Evolutionary conservation across 345 rosid species (phyloP).

Genomic region (Zanthoxylum bungeanum): DNA sequence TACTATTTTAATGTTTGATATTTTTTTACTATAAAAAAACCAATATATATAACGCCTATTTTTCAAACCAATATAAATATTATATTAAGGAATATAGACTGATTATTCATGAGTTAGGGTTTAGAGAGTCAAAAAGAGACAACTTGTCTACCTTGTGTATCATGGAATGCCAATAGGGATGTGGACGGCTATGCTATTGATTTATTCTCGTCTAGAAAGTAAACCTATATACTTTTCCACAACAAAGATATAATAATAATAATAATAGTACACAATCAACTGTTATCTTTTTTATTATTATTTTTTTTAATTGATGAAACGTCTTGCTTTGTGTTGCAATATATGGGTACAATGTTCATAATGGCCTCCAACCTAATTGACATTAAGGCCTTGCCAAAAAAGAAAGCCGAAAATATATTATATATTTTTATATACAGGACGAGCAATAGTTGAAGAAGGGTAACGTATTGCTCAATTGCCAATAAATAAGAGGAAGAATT

Average conservation of each 20-base stretch:
- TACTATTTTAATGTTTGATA: no score
- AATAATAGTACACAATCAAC: not conserved
- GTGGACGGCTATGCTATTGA: not conserved
- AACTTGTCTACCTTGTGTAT: not conserved
- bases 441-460: not conserved
- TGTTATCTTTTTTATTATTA: no score
- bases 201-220: not conserved
- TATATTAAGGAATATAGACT: not conserved
- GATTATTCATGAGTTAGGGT: not conserved
- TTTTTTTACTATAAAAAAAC: no score
- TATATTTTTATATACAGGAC: no score
- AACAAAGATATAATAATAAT: not conserved
- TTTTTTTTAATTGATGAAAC: not conserved
- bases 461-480: not conserved
- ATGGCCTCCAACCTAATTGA: not conserved
- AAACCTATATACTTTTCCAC: not conserved
- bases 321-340: not conserved
- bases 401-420: no score
- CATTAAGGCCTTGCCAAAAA: no score
- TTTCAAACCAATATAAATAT: no score
- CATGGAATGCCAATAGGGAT: not conserved
- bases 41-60: no score
- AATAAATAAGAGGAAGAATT: constrained; percentile 8
- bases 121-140: constrained; percentile 1
- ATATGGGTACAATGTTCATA: not conserved